Conservation (phyloP, 116 monocot species). For the Iris pallida region DNA sequence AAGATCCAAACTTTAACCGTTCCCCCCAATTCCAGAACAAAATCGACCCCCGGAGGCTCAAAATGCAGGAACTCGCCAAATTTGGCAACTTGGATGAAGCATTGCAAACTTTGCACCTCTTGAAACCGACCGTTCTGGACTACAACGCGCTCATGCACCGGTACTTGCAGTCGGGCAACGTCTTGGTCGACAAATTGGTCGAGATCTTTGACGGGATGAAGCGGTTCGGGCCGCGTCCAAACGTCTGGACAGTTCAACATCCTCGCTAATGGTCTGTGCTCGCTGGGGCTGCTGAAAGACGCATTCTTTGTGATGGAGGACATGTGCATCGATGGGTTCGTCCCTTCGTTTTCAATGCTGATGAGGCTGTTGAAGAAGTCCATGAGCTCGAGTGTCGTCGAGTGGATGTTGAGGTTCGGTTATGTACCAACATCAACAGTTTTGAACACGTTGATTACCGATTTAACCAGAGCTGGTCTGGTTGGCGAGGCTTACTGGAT, state of each 20-base stretch:
- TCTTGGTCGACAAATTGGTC: conserved; percentile 11
- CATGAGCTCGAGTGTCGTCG: conserved; percentile 24
- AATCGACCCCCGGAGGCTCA: no score
- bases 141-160: conserved; percentile 45
- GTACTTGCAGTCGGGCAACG: conserved; percentile 26
- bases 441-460: conserved; percentile 31
- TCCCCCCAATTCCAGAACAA: neutral
- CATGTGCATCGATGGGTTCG: conserved; percentile 31
- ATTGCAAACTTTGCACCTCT: conserved; percentile 13
- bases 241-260: conserved; percentile 52
- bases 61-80: conserved; percentile 47
- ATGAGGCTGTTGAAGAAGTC: conserved; percentile 47
- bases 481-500: conserved; percentile 25
- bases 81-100: conserved; percentile 33
- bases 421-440: conserved; percentile 25
- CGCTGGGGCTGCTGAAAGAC: conserved; percentile 24
- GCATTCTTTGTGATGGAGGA: conserved; percentile 35
- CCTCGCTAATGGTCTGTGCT: conserved; percentile 35
- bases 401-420: conserved; percentile 36
- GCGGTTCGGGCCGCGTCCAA: conserved; percentile 31
- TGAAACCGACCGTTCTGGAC: conserved; percentile 30
- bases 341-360: conserved; percentile 42
- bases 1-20: neutral
- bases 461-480: conserved; percentile 18
- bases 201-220: conserved; percentile 23